Base-by-base conservation (phyloP, 768 basidiomycete genomes). In the Mycena kentingensis region DNA sequence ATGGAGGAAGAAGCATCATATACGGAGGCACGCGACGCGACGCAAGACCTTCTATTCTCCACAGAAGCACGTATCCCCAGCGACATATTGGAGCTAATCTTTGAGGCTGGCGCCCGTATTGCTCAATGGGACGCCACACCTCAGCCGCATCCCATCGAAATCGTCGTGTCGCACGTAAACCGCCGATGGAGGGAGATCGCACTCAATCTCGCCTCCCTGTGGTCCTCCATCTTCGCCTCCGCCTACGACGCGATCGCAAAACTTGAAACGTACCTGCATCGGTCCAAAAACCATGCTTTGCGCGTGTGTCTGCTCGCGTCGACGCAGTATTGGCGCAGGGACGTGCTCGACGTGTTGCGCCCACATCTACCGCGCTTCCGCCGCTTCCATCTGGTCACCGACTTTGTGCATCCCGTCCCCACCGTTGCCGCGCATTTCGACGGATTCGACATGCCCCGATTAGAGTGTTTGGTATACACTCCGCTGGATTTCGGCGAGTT, bases 1-100 rank as follows among this genome's bases (percentile, higher is more conserved):
- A 57, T 57, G 55, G 26, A 46, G 24, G 55, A 35, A 12, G 21
- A 35, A 41, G 44, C 48, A 55, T 39, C 38, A 35, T 29, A 29
- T 19, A 18, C 21, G 24, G 22, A 22, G 24, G 3, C 44, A 52
- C 36, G 39, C 52, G 49, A 50, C 41, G 25, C 32, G 39, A 38
- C 36, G 25, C 36, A 39, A 42, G 31, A 48, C 24, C 7, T 44
- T 46, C 37, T 3, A 41, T 52, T 49, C 37, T 27, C 46, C 35
- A 8, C 52, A 39, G 55, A 57, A 29, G 52, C 55, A 32, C 51
- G 55, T 46, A 47, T 57, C 35, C 55, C 55, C 19, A 31, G n/a
- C 51, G 55, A 57, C 42, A 52, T 57, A 4, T 21, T 57, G 27
- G 55, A 57, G 55, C 47, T 57, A 7, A 52, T 57, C 3, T 57